phyloP scores from a whole-genome alignment of 2,329 filamentous ascomycete species.

The Falciphora oryzae region DNA sequence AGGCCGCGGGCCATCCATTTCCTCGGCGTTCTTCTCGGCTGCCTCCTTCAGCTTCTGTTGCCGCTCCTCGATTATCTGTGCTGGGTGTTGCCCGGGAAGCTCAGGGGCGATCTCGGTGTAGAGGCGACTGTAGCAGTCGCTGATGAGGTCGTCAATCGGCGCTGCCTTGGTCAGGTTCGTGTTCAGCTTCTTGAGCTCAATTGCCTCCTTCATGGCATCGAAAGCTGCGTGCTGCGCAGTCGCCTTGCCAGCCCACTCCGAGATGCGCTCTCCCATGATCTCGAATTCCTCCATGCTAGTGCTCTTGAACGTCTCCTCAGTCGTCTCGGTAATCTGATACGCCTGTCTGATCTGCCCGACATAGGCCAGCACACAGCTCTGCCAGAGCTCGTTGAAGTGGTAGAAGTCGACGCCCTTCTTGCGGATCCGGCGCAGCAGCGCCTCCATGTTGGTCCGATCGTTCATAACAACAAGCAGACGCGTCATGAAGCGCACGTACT shows the following conservation, averaged over 20 bases:
- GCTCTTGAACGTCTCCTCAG: slow-evolving; percentile 51
- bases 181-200: slow-evolving; percentile 68
- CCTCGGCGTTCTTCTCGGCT: slow-evolving; percentile 30
- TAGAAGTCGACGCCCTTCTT: slow-evolving; percentile 74
- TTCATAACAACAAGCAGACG: slow-evolving; percentile 66
- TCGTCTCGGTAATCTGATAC: slow-evolving; percentile 38
- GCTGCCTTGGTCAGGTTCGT: slow-evolving; percentile 79
- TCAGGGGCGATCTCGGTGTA: slow-evolving; percentile 61
- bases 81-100: slow-evolving; percentile 46
- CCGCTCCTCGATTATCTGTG: slow-evolving; percentile 40
- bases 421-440: slow-evolving; percentile 70
- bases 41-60: slow-evolving; percentile 29
- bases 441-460: slow-evolving; percentile 71
- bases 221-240: slow-evolving; percentile 37
- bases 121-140: slow-evolving; percentile 77
- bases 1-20: slow-evolving; percentile 14
- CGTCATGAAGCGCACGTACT: slow-evolving; percentile 79
- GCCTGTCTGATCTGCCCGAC: slow-evolving; percentile 45
- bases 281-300: slow-evolving; percentile 52
- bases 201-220: slow-evolving; percentile 50
- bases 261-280: slow-evolving; percentile 47
- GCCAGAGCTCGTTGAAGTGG: slow-evolving; percentile 56
- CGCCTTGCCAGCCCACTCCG: slow-evolving; percentile 44
- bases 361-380: slow-evolving; percentile 48
- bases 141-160: slow-evolving; percentile 87